Evolutionary conservation across 176 grass and related monocot species (phyloP).

Genomic region (Raddia guianensis): DNA sequence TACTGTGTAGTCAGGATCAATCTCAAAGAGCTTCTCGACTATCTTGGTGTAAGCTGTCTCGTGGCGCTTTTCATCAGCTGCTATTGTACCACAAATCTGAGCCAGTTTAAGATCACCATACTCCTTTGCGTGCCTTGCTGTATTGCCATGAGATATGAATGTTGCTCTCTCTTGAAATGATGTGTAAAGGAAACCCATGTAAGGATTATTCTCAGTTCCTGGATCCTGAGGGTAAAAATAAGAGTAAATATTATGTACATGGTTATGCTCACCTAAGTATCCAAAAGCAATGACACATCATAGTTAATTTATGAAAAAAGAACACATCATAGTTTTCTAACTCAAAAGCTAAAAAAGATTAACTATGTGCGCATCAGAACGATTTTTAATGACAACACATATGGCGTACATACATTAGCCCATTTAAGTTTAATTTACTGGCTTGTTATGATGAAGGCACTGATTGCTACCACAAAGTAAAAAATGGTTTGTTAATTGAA

Average conservation of each 20-base stretch:
- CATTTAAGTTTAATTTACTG: background rate
- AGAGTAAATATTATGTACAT: background rate
- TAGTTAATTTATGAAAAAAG: background rate
- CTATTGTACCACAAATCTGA: constrained; percentile 73
- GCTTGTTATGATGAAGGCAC: background rate
- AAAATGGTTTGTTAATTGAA: constrained; percentile 8
- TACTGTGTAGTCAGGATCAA: constrained; percentile 66
- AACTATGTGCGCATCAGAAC: background rate
- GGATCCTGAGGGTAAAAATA: constrained; percentile 46
- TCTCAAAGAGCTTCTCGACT: constrained; percentile 72
- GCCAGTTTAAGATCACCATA: constrained; percentile 74
- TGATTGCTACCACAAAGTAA: background rate
- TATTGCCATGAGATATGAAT: constrained; percentile 79
- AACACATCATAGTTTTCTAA: background rate
- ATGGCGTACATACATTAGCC: background rate
- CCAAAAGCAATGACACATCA: constrained; percentile 7
- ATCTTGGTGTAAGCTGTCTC: constrained; percentile 84
- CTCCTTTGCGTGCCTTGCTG: constrained; percentile 66
- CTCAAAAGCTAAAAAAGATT: background rate
- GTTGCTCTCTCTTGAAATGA: constrained; percentile 89
- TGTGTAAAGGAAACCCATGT: constrained; percentile 76
- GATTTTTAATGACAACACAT: background rate
- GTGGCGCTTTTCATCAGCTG: constrained; percentile 81
- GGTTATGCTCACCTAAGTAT: constrained; percentile 4
- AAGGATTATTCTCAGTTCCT: constrained; percentile 63